phyloP scores from a whole-genome alignment of 2,329 filamentous ascomycete genomes.

The Bipolaris gigantea region DNA sequence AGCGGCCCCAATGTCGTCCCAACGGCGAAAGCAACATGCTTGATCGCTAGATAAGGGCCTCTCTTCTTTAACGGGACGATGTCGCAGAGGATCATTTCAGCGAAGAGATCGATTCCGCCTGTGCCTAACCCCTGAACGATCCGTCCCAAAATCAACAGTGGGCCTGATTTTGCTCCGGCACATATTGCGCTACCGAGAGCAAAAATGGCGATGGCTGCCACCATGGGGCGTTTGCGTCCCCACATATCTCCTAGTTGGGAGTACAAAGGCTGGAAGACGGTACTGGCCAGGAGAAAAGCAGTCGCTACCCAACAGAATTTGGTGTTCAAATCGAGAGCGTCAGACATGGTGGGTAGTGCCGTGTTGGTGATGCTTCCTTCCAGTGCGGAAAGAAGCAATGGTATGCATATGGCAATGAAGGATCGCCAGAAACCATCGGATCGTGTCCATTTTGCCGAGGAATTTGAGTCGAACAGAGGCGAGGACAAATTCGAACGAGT shows the following conservation, averaged over 20 bases:
- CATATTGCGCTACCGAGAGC: slow-evolving; percentile 57
- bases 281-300: slow-evolving; percentile 35
- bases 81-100: slow-evolving; percentile 55
- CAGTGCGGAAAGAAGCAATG: slow-evolving; percentile 27
- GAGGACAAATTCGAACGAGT: slow-evolving; percentile 10
- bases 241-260: slow-evolving; percentile 58
- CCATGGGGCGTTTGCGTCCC: slow-evolving; percentile 50
- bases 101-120: slow-evolving; percentile 51
- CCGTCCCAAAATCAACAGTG: slow-evolving; percentile 58
- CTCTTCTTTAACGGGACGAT: slow-evolving; percentile 53
- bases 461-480: slow-evolving; percentile 4
- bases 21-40: slow-evolving; percentile 28
- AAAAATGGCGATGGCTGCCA: slow-evolving; percentile 51
- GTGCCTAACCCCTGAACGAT: slow-evolving; percentile 58
- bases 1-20: slow-evolving; percentile 37
- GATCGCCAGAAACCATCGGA: slow-evolving; percentile 35
- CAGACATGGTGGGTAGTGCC: slow-evolving; percentile 47
- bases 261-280: slow-evolving; percentile 54
- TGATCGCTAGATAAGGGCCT: slow-evolving; percentile 45
- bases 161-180: slow-evolving; percentile 50
- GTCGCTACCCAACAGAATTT: slow-evolving; percentile 34
- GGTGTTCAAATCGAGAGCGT: slow-evolving; percentile 27
- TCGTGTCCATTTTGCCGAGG: slow-evolving; percentile 18
- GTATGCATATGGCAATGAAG: slow-evolving; percentile 35
- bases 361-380: slow-evolving; percentile 48